These are phyloP conservation scores for Goffeauzyma gilvescens DNA, from an alignment of 768 basidiomycete genomes.

Conservation along the genomic window DNA sequence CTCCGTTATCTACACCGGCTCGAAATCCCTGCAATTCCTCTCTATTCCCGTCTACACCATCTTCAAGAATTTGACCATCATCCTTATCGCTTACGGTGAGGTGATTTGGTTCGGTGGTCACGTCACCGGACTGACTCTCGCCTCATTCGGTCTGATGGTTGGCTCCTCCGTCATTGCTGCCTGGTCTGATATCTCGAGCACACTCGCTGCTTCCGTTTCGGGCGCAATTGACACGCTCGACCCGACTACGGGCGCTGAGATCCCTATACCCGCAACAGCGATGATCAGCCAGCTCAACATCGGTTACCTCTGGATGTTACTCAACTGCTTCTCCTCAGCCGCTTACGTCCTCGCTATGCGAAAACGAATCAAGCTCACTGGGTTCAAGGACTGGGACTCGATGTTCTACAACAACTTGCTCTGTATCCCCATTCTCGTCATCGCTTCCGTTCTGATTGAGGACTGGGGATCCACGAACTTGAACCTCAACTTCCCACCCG, in stretches of 20 bases:
- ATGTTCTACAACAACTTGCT: slow-evolving; percentile 98
- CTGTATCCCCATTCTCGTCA: slow-evolving; percentile 69
- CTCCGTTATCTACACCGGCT: slow-evolving; percentile 89
- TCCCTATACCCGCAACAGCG: slow-evolving; percentile 16
- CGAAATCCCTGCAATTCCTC: slow-evolving; percentile 94
- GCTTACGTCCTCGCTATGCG: slow-evolving; percentile 88
- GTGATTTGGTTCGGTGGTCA: slow-evolving; percentile 87
- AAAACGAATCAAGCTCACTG: slow-evolving; percentile 81
- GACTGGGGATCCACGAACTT: slow-evolving; percentile 73
- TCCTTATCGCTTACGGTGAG: slow-evolving; percentile 95
- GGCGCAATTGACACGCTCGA: slow-evolving; percentile 14
- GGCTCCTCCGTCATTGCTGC: slow-evolving; percentile 89
- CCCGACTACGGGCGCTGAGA: slow-evolving; percentile 26
- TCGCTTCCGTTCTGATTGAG: slow-evolving; percentile 68
- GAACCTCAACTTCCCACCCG: slow-evolving; percentile 63
- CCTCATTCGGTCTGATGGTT: slow-evolving; percentile 87
- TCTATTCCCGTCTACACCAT: slow-evolving; percentile 97
- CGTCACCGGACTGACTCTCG: slow-evolving; percentile 68
- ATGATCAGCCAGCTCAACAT: slow-evolving; percentile 42
- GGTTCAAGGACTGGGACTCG: slow-evolving; percentile 94
- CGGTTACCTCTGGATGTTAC: slow-evolving; percentile 91
- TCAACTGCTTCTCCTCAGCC: slow-evolving; percentile 77
- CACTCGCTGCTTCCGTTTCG: slow-evolving; percentile 21
- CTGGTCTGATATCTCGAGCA: slow-evolving; percentile 62
- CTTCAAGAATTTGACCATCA: slow-evolving; percentile 99